These are phyloP conservation scores for Plasmodium inui DNA, from an alignment of 169 alveolate genomes.

Conservation along the genomic window DNA sequence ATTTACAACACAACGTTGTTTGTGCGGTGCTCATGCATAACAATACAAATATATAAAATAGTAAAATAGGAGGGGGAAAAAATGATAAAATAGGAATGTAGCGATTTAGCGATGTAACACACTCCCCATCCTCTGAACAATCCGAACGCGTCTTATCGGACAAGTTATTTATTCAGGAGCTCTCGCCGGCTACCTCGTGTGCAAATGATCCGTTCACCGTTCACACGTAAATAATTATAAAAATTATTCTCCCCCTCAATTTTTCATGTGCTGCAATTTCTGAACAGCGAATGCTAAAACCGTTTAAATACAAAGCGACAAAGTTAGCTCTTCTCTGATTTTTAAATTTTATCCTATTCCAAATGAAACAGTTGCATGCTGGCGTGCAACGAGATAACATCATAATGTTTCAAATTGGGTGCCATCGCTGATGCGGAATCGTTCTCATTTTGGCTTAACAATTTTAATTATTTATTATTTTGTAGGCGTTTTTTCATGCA, in stretches of 20 bases:
- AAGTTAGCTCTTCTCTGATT: not conserved
- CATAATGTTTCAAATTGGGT: not conserved
- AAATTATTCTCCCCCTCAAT: not conserved
- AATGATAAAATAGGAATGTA: too few species aligned
- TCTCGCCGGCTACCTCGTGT: too few species aligned
- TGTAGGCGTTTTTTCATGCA: not conserved
- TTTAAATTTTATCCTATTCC: not conserved
- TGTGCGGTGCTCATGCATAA: too few species aligned
- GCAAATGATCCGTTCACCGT: too few species aligned
- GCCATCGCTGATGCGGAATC: not conserved
- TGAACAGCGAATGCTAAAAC: not conserved
- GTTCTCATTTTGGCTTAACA: not conserved
- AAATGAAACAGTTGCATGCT: not conserved
- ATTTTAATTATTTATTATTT: not conserved
- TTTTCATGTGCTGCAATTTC: not conserved
- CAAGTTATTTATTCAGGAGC: too few species aligned
- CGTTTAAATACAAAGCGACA: not conserved
- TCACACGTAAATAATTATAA: too few species aligned
- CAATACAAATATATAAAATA: too few species aligned
- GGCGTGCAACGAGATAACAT: not conserved
- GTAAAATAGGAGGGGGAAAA: too few species aligned
- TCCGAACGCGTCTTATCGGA: too few species aligned
- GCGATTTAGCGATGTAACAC: too few species aligned
- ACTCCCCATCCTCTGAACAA: too few species aligned
- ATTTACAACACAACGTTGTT: too few species aligned